Conservation (phyloP, 768 basidiomycete genomes). For the Agaricus blazei region DNA sequence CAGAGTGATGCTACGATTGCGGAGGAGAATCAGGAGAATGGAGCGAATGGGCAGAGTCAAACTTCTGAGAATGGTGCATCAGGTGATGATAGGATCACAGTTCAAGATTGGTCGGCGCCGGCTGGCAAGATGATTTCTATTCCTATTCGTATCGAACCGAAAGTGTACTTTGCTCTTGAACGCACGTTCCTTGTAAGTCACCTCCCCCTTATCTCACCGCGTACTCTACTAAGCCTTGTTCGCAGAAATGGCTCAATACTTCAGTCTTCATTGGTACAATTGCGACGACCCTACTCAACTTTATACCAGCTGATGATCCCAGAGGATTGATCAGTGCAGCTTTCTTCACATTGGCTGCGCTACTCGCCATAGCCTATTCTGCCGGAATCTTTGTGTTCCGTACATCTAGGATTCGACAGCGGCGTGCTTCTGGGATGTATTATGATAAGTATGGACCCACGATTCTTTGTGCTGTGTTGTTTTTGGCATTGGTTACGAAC, state of each 20-base stretch:
- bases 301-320: slow-evolving; percentile 65
- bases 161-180: slow-evolving; percentile 96
- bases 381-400: slow-evolving; percentile 78
- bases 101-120: slow-evolving; percentile 72
- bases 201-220: slow-evolving; percentile 12
- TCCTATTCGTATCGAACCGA: slow-evolving; percentile 95
- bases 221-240: background rate
- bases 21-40: slow-evolving; percentile 33
- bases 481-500: slow-evolving; percentile 69
- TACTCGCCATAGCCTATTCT: slow-evolving; percentile 84
- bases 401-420: slow-evolving; percentile 59
- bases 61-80: slow-evolving; percentile 25
- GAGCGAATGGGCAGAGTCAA: background rate
- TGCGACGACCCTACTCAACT: slow-evolving; percentile 87
- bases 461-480: slow-evolving; percentile 61
- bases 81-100: slow-evolving; percentile 51
- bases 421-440: slow-evolving; percentile 76
- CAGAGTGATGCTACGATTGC: slow-evolving; percentile 14
- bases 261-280: slow-evolving; percentile 86
- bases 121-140: slow-evolving; percentile 87
- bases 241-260: slow-evolving; percentile 85
- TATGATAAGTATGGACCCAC: slow-evolving; percentile 90
- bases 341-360: slow-evolving; percentile 85
- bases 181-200: slow-evolving; percentile 82
- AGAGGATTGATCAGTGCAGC: slow-evolving; percentile 82